Evolutionary conservation across 148 eudicot genomes (phyloP), one percentile per base, ranked within the genome.

Genomic region (Persicaria tinctoria): DNA sequence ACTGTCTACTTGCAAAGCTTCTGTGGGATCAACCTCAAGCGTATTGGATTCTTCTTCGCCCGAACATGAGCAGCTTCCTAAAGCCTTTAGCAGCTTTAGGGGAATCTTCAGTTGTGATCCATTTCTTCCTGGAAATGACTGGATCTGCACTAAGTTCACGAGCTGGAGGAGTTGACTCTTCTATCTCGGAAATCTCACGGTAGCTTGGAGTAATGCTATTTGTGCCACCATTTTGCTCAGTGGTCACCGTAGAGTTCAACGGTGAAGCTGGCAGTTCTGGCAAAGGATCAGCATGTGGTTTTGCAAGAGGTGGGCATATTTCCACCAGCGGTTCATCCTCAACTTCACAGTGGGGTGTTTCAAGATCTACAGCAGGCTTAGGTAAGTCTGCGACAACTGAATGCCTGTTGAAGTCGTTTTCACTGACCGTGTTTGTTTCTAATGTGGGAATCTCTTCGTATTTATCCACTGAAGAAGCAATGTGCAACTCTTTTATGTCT

Each of bases 51-150:
- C 66, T 84, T 82, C 74, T 91, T 73, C 88, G 80, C 70, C 90
- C 94, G 82, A 91, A 91, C 76, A 86, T 78, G 47, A 91, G 87
- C 78, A 91, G 90, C 80, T 87, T 89, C 80, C 90, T 85, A 80
- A 91, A 86, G 32, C 92, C 94, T 79, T 85, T 89, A 8, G 78
- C 18, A 20, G 81, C 81, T 79, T 89, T 91, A 10, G 86, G 87
- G 63, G 92, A 80, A 54, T 81, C 79, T 77, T 86, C 89, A 77
- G 77, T 77, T 72, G 68, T 78, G 44, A 74, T 80, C 97, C 97
- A 91, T 77, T 89, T 89, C 86, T 85, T 91, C 77, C 90, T 85
- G 5, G 84, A 68, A 55, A 78, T 79, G 66, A 45, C 77, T 38
- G 77, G 45, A 59, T 89, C 96, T 50, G 69, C 41, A 32, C 73